These are phyloP conservation scores for Malassezia japonica DNA, from an alignment of 1,284 basidiomycete genomes.

Conservation along the genomic window DNA sequence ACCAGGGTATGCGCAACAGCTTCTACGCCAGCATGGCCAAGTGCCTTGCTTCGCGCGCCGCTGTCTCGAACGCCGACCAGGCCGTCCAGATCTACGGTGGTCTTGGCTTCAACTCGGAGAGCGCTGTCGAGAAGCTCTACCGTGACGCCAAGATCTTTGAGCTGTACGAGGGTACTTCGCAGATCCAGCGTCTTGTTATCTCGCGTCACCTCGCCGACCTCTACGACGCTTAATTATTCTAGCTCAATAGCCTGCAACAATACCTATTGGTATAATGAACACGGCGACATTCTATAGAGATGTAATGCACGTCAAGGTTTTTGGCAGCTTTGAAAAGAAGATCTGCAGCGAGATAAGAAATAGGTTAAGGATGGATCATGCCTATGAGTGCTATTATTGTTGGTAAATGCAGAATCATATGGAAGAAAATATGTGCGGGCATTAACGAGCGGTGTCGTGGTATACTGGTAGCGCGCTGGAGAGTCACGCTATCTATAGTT, in stretches of 20 bases:
- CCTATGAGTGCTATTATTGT: too few species aligned
- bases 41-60: constrained; percentile 49
- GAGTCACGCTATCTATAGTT: too few species aligned
- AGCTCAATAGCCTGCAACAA: not conserved
- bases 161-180: constrained; percentile 45
- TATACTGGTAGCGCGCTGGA: too few species aligned
- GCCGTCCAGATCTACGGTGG: constrained; percentile 52
- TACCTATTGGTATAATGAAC: too few species aligned
- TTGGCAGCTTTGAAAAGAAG: too few species aligned
- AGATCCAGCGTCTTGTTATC: constrained; percentile 45
- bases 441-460: too few species aligned
- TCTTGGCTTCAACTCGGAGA: constrained; percentile 55
- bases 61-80: constrained; percentile 43
- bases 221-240: constrained; percentile 22
- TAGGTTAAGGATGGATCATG: too few species aligned
- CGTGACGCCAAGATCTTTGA: constrained; percentile 41
- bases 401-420: too few species aligned
- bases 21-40: constrained; percentile 56
- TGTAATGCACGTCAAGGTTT: too few species aligned
- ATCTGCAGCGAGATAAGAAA: too few species aligned
- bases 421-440: too few species aligned
- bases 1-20: constrained; percentile 52
- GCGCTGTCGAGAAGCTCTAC: constrained; percentile 55
- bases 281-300: too few species aligned
- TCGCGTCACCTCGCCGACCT: constrained; percentile 38